phyloP scores from a whole-genome alignment of 768 basidiomycete species.

The Mrakia hoshinonis region DNA sequence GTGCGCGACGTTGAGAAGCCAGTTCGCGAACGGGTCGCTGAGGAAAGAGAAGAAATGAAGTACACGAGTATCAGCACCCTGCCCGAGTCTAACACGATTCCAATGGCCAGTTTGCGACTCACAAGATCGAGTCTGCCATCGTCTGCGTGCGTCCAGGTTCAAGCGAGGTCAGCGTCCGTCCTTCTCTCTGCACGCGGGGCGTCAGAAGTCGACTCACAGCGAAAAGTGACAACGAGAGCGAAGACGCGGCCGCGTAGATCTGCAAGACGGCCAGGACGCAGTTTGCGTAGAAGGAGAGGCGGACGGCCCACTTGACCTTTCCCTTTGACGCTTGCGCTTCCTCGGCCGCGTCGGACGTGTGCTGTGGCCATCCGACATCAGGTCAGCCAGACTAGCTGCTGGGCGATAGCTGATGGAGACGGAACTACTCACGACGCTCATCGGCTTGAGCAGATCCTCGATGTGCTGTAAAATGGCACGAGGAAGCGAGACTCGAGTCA shows the following conservation, averaged over 20 bases:
- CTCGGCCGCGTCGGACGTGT: slow-evolving; percentile 68
- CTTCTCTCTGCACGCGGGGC: neutral
- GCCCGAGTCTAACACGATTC: neutral
- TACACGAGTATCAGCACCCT: slow-evolving; percentile 2
- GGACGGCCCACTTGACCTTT: slow-evolving; percentile 81
- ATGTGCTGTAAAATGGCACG: slow-evolving; percentile 54
- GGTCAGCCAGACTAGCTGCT: too few relatives aligned
- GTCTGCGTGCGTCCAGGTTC: too few relatives aligned
- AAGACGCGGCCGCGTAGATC: slow-evolving; percentile 86
- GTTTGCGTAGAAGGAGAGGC: slow-evolving; percentile 72
- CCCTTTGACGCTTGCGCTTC: slow-evolving; percentile 60
- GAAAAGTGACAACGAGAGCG: slow-evolving; percentile 71
- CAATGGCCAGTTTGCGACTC: neutral
- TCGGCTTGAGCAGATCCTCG: slow-evolving; percentile 72
- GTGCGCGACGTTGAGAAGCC: slow-evolving; percentile 58
- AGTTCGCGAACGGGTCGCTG: slow-evolving; percentile 41
- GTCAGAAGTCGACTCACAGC: slow-evolving; percentile 35
- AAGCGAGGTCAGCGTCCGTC: neutral
- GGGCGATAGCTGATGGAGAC: too few relatives aligned
- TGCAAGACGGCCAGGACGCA: slow-evolving; percentile 58
- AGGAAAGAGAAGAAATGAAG: neutral
- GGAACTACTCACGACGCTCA: slow-evolving; percentile 48
- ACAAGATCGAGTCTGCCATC: slow-evolving; percentile 60
- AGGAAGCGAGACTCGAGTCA: neutral
- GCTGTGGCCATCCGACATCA: slow-evolving; percentile 40